Percentiles rank a stretch among this genome's conserved stretches.
Conservation (phyloP, 805 yeast genomes). For the Yarrowia sp. region DNA sequence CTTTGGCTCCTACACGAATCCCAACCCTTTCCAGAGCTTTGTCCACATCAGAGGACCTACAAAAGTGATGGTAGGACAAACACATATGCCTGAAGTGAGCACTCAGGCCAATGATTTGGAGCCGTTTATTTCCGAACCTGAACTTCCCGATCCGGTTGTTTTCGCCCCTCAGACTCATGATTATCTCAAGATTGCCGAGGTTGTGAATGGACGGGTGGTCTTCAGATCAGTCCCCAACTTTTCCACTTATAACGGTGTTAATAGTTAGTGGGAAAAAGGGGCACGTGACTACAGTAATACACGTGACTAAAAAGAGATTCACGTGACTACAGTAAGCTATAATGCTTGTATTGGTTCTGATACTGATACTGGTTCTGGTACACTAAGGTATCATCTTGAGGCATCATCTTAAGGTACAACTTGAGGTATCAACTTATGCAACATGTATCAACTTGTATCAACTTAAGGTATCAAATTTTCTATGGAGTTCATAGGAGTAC, state of each 20-base stretch:
- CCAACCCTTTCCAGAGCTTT: slow-evolving; percentile 5
- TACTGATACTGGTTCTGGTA: too few species aligned
- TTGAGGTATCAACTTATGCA: too few species aligned
- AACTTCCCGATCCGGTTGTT: not conserved
- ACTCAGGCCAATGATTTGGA: not conserved
- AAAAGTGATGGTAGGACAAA: slow-evolving; percentile 3
- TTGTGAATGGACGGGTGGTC: slow-evolving; percentile 9
- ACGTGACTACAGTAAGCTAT: too few species aligned
- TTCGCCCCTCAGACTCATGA: slow-evolving; percentile 11
- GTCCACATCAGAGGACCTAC: slow-evolving; percentile 21
- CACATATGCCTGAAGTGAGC: slow-evolving; percentile 2
- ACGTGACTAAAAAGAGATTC: too few species aligned
- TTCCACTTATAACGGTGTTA: not conserved
- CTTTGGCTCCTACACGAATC: not conserved
- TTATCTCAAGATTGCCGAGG: slow-evolving; percentile 11
- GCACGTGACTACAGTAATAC: too few species aligned
- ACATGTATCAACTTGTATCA: too few species aligned
- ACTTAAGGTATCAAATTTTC: too few species aligned
- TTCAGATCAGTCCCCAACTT: slow-evolving; percentile 16
- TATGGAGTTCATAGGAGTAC: too few species aligned
- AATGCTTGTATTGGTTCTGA: too few species aligned
- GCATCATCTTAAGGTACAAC: too few species aligned
- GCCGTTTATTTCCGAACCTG: not conserved
- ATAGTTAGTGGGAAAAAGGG: not conserved
- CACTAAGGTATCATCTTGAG: too few species aligned